Percentiles rank a stretch among this genome's conserved stretches.
Conservation (phyloP, 208 protist genomes). For the Phytomonas francai region DNA sequence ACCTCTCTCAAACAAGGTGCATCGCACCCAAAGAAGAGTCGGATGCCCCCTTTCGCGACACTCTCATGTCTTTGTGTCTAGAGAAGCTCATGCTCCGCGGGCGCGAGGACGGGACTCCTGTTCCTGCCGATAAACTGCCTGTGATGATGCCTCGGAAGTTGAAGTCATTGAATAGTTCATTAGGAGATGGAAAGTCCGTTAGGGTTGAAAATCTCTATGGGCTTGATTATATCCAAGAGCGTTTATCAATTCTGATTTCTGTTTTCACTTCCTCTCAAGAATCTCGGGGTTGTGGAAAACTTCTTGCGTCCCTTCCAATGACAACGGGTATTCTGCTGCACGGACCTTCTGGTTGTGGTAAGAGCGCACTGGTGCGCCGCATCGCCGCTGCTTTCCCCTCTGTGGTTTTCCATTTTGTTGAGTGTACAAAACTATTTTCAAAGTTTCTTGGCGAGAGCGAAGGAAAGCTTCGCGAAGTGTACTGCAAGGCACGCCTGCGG, state of each 20-base stretch:
- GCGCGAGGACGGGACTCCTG: neutral
- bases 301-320: constrained; percentile 25
- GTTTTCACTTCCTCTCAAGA: constrained; percentile 19
- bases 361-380: constrained; percentile 46
- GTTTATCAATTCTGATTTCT: constrained; percentile 30
- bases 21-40: neutral
- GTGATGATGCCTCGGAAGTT: neutral
- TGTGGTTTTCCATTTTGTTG: constrained; percentile 50
- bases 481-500: constrained; percentile 37
- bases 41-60: neutral
- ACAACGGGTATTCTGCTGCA: constrained; percentile 79
- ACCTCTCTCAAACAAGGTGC: neutral
- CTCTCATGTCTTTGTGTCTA: neutral
- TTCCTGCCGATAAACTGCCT: neutral
- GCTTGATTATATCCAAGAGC: constrained; percentile 24
- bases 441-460: constrained; percentile 90
- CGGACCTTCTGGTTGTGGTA: constrained; percentile 78
- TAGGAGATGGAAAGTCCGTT: neutral
- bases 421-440: constrained; percentile 74
- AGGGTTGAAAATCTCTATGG: constrained; percentile 32
- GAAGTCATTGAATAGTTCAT: neutral
- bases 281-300: constrained; percentile 11
- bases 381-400: constrained; percentile 27
- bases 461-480: constrained; percentile 70
- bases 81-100: neutral